Evolutionary conservation across 495 filamentous ascomycete genomes (phyloP).

Genomic region (Trichocladium uniseriatum): DNA sequence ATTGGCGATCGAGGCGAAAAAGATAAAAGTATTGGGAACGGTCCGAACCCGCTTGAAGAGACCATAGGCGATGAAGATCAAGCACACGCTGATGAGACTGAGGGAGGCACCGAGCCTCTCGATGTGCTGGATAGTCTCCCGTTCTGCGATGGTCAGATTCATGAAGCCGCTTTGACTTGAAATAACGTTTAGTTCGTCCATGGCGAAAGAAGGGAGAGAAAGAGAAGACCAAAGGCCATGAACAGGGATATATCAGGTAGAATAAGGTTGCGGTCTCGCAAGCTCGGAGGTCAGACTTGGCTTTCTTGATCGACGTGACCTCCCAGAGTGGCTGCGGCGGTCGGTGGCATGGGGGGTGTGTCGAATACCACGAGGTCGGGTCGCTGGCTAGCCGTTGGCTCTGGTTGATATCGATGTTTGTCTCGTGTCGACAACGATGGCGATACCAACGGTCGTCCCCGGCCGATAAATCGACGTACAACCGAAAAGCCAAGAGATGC

Average conservation of each 20-base stretch:
- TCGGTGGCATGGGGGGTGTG: not conserved
- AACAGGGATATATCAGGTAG: constrained; percentile 15
- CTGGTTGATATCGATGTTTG: constrained; percentile 8
- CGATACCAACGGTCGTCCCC: too few species aligned
- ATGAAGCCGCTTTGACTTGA: constrained; percentile 21
- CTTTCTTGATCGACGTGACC: constrained; percentile 16
- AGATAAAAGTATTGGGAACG: constrained; percentile 72
- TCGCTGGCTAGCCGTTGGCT: not conserved
- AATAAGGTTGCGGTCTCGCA: not conserved
- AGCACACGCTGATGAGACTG: constrained; percentile 56
- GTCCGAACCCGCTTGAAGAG: constrained; percentile 52
- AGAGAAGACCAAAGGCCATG: constrained; percentile 3
- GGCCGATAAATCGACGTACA: too few species aligned
- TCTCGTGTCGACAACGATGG: not conserved
- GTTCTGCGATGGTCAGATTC: constrained; percentile 24
- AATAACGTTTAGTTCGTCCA: constrained; percentile 9
- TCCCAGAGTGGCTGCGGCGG: not conserved
- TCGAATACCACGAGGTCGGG: not conserved
- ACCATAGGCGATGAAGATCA: constrained; percentile 64
- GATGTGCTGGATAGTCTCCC: constrained; percentile 28
- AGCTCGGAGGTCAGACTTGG: constrained; percentile 4
- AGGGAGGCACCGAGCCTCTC: constrained; percentile 45
- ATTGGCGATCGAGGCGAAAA: constrained; percentile 79
- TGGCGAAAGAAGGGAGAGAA: constrained; percentile 8
- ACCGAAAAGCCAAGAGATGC: not conserved